Conservation (phyloP, 805 yeast species). For the Starmerella geochares region DNA sequence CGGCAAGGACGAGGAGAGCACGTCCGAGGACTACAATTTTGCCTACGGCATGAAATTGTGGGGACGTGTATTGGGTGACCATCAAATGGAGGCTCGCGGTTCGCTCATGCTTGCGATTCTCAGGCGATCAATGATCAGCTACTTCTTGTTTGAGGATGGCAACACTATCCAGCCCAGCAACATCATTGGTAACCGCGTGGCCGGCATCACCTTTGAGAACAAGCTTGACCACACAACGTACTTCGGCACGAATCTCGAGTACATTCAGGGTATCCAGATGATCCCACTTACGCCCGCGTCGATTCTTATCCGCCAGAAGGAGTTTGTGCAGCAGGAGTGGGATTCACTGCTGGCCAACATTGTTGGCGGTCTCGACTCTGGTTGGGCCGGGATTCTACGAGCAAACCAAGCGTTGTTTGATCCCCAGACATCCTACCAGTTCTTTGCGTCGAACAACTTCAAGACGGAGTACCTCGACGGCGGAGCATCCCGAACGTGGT, state of each 20-base stretch:
- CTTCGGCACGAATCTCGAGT: conserved; percentile 55
- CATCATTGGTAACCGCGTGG: conserved; percentile 51
- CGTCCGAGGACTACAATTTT: conserved; percentile 65
- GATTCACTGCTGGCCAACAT: conserved; percentile 38
- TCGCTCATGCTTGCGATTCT: conserved; percentile 51
- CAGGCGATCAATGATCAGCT: conserved; percentile 44
- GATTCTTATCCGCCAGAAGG: conserved; percentile 43
- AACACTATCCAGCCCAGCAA: conserved; percentile 46
- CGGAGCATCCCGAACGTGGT: conserved; percentile 85
- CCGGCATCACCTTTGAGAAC: conserved; percentile 72
- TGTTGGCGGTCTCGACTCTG: conserved; percentile 37
- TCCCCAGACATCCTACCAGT: conserved; percentile 52
- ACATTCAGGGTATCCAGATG: conserved; percentile 76
- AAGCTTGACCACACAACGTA: conserved; percentile 65
- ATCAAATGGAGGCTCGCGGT: conserved; percentile 47
- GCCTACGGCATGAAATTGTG: conserved; percentile 64
- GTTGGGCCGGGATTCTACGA: conserved; percentile 61
- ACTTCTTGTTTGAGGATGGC: conserved; percentile 43
- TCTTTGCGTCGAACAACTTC: conserved; percentile 50
- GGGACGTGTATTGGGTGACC: conserved; percentile 52
- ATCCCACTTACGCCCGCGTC: conserved; percentile 59
- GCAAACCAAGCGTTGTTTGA: conserved; percentile 66
- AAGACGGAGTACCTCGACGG: conserved; percentile 51
- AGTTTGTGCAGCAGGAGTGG: conserved; percentile 53
- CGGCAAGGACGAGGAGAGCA: conserved; percentile 64